Evolutionary conservation across 495 filamentous ascomycete genomes (phyloP).

Genomic region (Neurospora sp.): DNA sequence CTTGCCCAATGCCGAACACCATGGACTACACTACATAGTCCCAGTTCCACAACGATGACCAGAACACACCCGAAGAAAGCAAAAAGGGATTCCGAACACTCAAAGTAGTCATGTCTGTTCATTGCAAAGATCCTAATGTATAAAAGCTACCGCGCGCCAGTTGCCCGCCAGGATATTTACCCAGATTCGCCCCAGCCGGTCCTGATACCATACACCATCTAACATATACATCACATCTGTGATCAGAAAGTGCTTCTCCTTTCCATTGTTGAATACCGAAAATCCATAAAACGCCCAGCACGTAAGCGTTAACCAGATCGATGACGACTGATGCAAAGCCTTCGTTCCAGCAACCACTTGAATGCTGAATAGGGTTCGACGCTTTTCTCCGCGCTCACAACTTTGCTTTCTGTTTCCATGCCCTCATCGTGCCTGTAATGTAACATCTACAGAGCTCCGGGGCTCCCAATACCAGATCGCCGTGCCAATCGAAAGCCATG

Average conservation of each 20-base stretch:
- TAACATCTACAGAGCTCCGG: background rate
- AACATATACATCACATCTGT: background rate
- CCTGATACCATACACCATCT: background rate
- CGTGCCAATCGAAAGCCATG: background rate
- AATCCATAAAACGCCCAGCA: background rate
- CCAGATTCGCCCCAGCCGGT: background rate
- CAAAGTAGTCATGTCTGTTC: background rate
- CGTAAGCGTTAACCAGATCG: background rate
- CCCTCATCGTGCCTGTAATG: background rate
- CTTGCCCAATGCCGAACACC: background rate
- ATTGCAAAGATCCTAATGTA: background rate
- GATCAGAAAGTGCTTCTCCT: background rate
- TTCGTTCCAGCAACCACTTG: background rate
- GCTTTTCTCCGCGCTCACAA: background rate
- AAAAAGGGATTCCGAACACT: background rate
- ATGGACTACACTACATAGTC: background rate
- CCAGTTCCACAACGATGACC: background rate
- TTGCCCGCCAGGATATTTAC: background rate
- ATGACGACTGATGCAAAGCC: background rate
- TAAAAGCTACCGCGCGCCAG: background rate
- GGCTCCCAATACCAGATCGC: background rate
- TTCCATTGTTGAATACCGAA: background rate
- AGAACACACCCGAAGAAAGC: background rate
- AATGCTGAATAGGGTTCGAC: background rate
- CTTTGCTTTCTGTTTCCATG: background rate